Evolutionary conservation across 306 rosid genomes (phyloP), one percentile per base, ranked within the genome.

Genomic region (Casuarina equisetifolia): DNA sequence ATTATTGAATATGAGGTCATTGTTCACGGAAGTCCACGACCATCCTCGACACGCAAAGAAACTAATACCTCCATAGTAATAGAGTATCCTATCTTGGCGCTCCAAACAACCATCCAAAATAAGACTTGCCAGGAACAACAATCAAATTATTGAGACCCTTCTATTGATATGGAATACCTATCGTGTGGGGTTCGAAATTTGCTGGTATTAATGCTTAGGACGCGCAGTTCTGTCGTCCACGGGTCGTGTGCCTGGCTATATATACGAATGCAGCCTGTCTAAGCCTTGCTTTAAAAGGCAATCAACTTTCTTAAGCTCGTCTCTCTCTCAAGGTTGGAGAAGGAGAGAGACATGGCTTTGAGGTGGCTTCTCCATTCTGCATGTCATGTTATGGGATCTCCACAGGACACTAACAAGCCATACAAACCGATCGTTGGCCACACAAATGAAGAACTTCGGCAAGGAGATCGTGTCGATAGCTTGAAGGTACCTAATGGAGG

Each of bases 281-380:
- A 69, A 3, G 11, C 42, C 55, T 62, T 75, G 78, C 62, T 78
- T 84, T 36, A 74, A 81, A 78, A 32, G 42, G 43, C 16, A 25
- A 5, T 16, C 20, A 62, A 59, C 13, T 8, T 19, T 5, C 32
- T 42, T 2, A 55, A 55, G 7, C 1, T 55, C 62, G 8, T 38
- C 17, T 4, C 25, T 49, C 45, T 57, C 12, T 19, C 35, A 73
- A 59, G 53, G 57, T 8, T 25, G 61, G 72, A 70, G 80, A 43
- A 3, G 78, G 40, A 71, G 69, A 71, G 25, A 74, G 38, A 38
- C 6, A 88, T 78, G 88, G 76, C 84, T 39, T 80, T 88, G 46
- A 86, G 76, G 73, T 86, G 88, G 93, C 25, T 90, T 74, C 76
- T 83, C 46, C 74, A 84, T 48, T 86, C 88, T 58, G 83, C 87